Conservation (phyloP, 2,329 filamentous ascomycete genomes). For the Lithohypha guttulata region DNA sequence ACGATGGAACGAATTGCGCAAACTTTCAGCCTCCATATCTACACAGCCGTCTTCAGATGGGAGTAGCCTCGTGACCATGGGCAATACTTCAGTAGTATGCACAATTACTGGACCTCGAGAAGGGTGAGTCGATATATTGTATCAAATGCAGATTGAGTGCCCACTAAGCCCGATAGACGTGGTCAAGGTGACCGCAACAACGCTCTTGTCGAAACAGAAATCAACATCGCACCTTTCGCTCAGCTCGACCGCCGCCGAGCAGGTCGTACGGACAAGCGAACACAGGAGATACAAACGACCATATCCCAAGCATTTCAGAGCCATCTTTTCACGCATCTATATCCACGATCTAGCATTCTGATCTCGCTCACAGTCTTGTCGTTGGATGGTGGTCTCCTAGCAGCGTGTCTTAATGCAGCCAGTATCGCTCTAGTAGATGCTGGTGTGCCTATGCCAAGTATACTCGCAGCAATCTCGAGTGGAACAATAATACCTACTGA, state of each 20-base stretch:
- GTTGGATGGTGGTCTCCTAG: slow-evolving; percentile 81
- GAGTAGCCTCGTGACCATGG: slow-evolving; percentile 89
- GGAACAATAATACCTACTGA: slow-evolving; percentile 44
- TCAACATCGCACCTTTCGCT: slow-evolving; percentile 22
- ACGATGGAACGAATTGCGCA: slow-evolving; percentile 93
- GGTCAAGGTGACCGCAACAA: slow-evolving; percentile 21
- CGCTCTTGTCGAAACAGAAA: slow-evolving; percentile 20
- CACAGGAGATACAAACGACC: slow-evolving; percentile 64
- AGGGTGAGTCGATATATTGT: slow-evolving; percentile 25
- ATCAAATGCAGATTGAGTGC: not conserved
- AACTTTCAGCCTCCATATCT: slow-evolving; percentile 76
- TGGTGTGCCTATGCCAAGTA: slow-evolving; percentile 88
- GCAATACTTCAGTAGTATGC: slow-evolving; percentile 94
- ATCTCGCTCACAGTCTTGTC: slow-evolving; percentile 79
- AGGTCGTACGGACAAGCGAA: slow-evolving; percentile 19
- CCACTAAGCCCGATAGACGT: slow-evolving; percentile 11
- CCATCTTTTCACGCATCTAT: slow-evolving; percentile 74
- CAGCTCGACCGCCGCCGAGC: slow-evolving; percentile 19
- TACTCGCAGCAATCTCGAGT: slow-evolving; percentile 77
- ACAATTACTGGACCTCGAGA: slow-evolving; percentile 80
- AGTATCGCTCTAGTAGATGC: slow-evolving; percentile 90
- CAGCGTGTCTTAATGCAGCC: slow-evolving; percentile 79
- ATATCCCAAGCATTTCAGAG: slow-evolving; percentile 66
- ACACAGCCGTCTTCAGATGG: slow-evolving; percentile 90
- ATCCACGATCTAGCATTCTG: slow-evolving; percentile 74